Evolutionary conservation across 2,329 filamentous ascomycete species (phyloP), one percentile per base, ranked within the genome.

Genomic region (Nothophoma quercina): DNA sequence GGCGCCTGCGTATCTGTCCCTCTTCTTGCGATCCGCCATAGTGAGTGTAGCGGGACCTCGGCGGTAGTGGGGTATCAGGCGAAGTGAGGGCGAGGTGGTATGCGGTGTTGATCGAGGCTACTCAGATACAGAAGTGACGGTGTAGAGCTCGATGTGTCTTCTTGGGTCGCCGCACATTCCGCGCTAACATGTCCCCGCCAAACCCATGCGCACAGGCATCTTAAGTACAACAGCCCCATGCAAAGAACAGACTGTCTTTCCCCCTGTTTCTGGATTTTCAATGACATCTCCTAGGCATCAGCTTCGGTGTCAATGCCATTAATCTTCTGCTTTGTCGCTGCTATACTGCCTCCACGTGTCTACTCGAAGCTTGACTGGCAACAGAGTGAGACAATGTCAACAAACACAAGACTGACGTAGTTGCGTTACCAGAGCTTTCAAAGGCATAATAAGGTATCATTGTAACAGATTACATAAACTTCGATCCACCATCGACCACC

Each of bases 1-100:
- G 75, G 96, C 90, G 51, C 91, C 91, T 47, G 95, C 95, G 79
- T 98, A 98, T 51, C 90, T 88, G 81, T 92, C 85, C 84, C 96
- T 96, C 85, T 96, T 97, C 81, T 92, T 92, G 49, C 60, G 64
- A 54, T 70, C 68, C 57, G 68, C 68, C 69, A 72, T 73, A 45
- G 59, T 59, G 51, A 57, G 52, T 47, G 60, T 41, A 49, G 64
- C 58, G 42, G 51, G 30, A 29, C 42, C 44, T 48, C 38, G 43
- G 32, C 55, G 52, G 45, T 33, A 52, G 43, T 29, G 47, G 35
- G 40, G 51, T 30, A 52, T 42, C 51, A 51, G 39, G 51, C 41
- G 34, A 42, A 42, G 47, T 34, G 28, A 51, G 55, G 54, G 45
- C 52, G 49, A 39, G 42, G 49, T 34, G 39, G 34, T 56, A 43